Base-by-base conservation (phyloP, 2,329 filamentous ascomycete genomes). In the Botrytis tulipae region DNA sequence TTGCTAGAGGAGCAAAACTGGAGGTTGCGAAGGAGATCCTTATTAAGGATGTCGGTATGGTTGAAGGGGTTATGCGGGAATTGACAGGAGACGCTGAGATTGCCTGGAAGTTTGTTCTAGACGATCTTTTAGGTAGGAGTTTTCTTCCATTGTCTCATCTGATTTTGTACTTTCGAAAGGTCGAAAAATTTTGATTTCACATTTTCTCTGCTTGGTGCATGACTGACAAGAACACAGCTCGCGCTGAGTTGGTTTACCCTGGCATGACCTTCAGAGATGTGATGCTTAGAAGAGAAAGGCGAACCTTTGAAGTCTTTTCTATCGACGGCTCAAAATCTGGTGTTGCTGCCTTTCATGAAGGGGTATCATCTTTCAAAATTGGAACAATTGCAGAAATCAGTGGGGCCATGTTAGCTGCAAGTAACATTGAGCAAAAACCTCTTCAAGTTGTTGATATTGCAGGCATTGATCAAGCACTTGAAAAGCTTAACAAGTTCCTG, bases 221-320 rank as follows among this genome's bases (percentile, higher is more conserved):
- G 63, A 72, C 77, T 81, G 74, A 80, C 66, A 48, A 42, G 35
- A 51, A 51, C 75, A 40, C 75, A 90, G 89, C 84, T 54, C 85
- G 88, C 72, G 88, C 92, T 46, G 93, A 94, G 74, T 86, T 91
- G 60, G 84, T 97, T 29, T 88, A 91, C 48, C 87, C 90, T 4
- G 92, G 92, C 7, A 89, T 94, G 83, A 84, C 87, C 0, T 89
- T 97, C 75, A 92, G 94, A 42, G 87, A 90, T 32, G 79, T 90
- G 16, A 85, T 86, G 60, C 84, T 86, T 54, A 86, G 85, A 74
- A 87, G 87, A 5, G 84, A 85, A 46, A 89, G 87, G 77, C 86
- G 90, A 71, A 87, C 86, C 25, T 94, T 94, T 79, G 85, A 85
- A 59, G 83, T 91, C 67, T 83, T 85, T 42, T 83, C 86, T 7